Base-by-base conservation (phyloP, 345 rosid species). In the Lepidium africanum region DNA sequence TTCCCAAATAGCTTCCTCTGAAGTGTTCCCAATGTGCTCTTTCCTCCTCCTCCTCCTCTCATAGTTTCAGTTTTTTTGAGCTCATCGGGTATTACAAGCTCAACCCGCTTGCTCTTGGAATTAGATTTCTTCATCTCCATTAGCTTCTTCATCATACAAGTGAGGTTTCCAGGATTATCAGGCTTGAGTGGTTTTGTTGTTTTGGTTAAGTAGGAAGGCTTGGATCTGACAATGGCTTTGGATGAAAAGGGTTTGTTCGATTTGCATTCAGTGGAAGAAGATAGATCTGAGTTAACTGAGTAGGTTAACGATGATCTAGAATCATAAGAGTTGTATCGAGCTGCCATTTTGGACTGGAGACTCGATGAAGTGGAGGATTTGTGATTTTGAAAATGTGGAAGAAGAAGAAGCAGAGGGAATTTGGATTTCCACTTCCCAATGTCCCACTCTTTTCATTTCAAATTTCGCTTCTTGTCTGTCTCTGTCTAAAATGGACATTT, bases 1-100 rank as follows among this genome's bases (percentile, higher is more conserved):
- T 83, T 75, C 75, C 97, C 96, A 15, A 92, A 92, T 40, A 92
- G 76, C 79, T 92, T 92, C 81, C 81, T 79, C 78, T 87, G 98
- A 79, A 93, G 52, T 15, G 83, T 87, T n/a, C 71, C 62, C 35
- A 74, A 25, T 38, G 64, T 40, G 17, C 69, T 33, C 58, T 46
- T 67, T 33, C 73, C 73, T 59, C 76, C 74, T 6, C 76, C 74
- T 6, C 82, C 73, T 4, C 79, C 87, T 63, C 73, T 83, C 5
- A 47, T 27, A 72, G 80, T 72, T 21, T 84, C 86, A 4, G 82
- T 70, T 71, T 80, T 90, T 82, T 84, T 90, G 80, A 87, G 52
- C 51, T 88, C 96, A 70, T 82, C 89, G 5, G 92, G 88, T 16
- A 90, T 68, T 58, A 78, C 65, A 49, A 88, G 93, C 17, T 86